Base-by-base conservation (phyloP, 2,329 filamentous ascomycete species). In the Talaromyces islandicus region DNA sequence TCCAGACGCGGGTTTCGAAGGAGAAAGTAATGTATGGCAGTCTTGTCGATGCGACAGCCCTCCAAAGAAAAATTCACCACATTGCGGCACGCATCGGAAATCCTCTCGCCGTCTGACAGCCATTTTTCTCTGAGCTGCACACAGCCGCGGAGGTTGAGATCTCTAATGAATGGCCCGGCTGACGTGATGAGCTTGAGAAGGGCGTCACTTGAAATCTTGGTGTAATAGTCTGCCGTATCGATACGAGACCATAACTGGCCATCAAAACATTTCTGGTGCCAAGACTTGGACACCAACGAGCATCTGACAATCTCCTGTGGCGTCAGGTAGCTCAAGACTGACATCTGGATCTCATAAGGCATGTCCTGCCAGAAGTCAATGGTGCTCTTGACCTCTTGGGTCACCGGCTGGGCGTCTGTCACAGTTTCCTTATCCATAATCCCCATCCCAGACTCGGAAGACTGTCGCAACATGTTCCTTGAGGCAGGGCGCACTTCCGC, bases 171-270 rank as follows among this genome's bases (percentile, higher is more conserved):
- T 0, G 93, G 91, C 0, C 93, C 94, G 1, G 92, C 91, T 3
- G 87, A 83, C 0, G 87, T 85, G 69, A 97, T 92, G 63, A 97
- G 92, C 69, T 89, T 91, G 59, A 92, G 85, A 54, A 99, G 78
- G 0, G 90, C 90, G 64, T 90, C 87, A 24, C 89, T 90, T 0
- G 93, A 88, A 64, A 97, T 97, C 57, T 92, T 85, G 64, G 84
- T 85, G 71, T 97, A 97, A 74, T 93, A 97, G 55, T 90, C 87
- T 7, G 91, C 88, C 1, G 90, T 86, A 72, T 97, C 92, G 54
- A 97, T 83, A 48, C 83, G 85, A 3, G 86, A 87, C 94, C 94
- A 99, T 17, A 97, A 78, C 76, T 99, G 94, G 1, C 94, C 94
- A 72, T 99, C 93, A 68, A 93, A 96, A 76, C 93, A 97, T 75